phyloP scores from a whole-genome alignment of 805 yeast genomes.

The Candida insectorum region DNA sequence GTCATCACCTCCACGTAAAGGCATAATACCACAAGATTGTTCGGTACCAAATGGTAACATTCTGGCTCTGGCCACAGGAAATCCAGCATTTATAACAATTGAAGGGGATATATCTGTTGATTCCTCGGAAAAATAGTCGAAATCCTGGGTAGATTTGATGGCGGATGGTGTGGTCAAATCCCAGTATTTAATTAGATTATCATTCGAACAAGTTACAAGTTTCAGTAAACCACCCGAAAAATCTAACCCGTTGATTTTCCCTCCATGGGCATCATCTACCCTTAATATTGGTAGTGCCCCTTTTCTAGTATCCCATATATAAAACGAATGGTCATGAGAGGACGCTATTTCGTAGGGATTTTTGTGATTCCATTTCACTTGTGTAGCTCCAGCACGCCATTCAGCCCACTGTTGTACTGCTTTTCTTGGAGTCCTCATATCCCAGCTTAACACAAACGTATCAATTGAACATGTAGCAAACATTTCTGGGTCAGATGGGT shows the following conservation, averaged over 20 bases:
- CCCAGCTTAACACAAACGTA: slow-evolving; percentile 87
- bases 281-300: slow-evolving; percentile 72
- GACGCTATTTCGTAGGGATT: slow-evolving; percentile 79
- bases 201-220: slow-evolving; percentile 82
- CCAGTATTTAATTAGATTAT: slow-evolving; percentile 81
- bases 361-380: slow-evolving; percentile 86
- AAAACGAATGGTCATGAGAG: slow-evolving; percentile 76
- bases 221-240: slow-evolving; percentile 61
- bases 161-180: slow-evolving; percentile 33
- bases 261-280: slow-evolving; percentile 66
- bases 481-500: slow-evolving; percentile 79
- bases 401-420: slow-evolving; percentile 85
- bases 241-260: slow-evolving; percentile 87
- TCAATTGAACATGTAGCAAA: slow-evolving; percentile 93
- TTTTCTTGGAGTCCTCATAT: slow-evolving; percentile 70
- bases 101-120: slow-evolving; percentile 37
- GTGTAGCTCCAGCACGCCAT: slow-evolving; percentile 93
- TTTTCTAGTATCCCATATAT: slow-evolving; percentile 85
- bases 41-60: slow-evolving; percentile 81
- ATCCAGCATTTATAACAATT: slow-evolving; percentile 63
- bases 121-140: slow-evolving; percentile 18
- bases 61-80: slow-evolving; percentile 87
- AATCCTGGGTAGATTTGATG: slow-evolving; percentile 12
- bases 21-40: slow-evolving; percentile 80
- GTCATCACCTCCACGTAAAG: slow-evolving; percentile 80